These are phyloP conservation scores for Sphenostylis stenocarpa DNA, from an alignment of 306 rosid genomes.

Conservation along the genomic window DNA sequence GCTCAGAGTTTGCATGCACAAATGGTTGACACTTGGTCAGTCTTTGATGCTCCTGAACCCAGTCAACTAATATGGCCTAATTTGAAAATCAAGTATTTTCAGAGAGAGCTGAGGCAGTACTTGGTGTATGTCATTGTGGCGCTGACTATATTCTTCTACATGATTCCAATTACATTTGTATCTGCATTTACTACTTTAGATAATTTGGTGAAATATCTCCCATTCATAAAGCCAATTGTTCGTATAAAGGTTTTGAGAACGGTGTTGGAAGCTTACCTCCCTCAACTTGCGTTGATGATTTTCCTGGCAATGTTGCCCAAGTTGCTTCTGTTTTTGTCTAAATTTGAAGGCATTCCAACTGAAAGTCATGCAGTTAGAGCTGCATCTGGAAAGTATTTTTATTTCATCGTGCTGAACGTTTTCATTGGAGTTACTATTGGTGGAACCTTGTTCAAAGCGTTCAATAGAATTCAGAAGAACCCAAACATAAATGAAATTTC, in stretches of 20 bases:
- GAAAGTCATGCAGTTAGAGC: slow-evolving; percentile 79
- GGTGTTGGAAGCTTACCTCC: slow-evolving; percentile 88
- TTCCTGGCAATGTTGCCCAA: slow-evolving; percentile 86
- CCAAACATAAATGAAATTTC: slow-evolving; percentile 35
- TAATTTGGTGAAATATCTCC: slow-evolving; percentile 66
- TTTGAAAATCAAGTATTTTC: slow-evolving; percentile 61
- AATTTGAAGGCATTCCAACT: slow-evolving; percentile 80
- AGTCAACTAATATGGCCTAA: slow-evolving; percentile 76
- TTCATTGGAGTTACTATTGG: slow-evolving; percentile 83
- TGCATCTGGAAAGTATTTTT: slow-evolving; percentile 91
- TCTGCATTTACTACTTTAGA: slow-evolving; percentile 78
- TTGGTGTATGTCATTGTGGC: slow-evolving; percentile 69
- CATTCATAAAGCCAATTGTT: slow-evolving; percentile 71
- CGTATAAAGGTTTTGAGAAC: slow-evolving; percentile 39
- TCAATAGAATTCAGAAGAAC: slow-evolving; percentile 49
- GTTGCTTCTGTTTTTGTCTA: slow-evolving; percentile 71
- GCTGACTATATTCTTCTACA: slow-evolving; percentile 63
- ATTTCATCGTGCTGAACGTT: slow-evolving; percentile 76
- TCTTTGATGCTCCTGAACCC: slow-evolving; percentile 72
- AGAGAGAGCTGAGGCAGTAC: slow-evolving; percentile 67
- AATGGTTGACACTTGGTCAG: slow-evolving; percentile 70
- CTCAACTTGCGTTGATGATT: slow-evolving; percentile 79
- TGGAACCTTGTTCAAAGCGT: slow-evolving; percentile 67
- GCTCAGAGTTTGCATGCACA: slow-evolving; percentile 87
- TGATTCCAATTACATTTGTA: slow-evolving; percentile 72